Evolutionary conservation across 2,329 filamentous ascomycete species (phyloP).

Genomic region (Fusarium algeriense): DNA sequence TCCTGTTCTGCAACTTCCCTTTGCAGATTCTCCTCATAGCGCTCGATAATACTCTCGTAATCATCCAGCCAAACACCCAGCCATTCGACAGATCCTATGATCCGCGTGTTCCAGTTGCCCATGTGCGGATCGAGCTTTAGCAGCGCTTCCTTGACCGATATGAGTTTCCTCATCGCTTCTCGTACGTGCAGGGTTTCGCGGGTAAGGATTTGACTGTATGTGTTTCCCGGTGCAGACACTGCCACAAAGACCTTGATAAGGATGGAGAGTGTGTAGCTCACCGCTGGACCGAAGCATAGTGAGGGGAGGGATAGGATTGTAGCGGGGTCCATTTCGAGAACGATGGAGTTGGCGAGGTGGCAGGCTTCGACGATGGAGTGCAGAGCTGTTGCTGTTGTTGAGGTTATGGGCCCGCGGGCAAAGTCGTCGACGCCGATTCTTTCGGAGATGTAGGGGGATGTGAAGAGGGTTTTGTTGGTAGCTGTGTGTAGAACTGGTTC

Average conservation of each 20-base stretch:
- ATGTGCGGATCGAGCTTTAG: conserved; percentile 31
- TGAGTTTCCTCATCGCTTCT: conserved; percentile 24
- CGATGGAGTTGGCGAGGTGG: conserved; percentile 21
- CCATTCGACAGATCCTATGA: conserved; percentile 37
- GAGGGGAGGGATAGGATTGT: conserved; percentile 23
- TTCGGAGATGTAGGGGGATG: conserved; percentile 18
- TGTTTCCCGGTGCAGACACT: conserved; percentile 31
- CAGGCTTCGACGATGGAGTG: conserved; percentile 26
- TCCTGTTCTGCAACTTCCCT: conserved; percentile 26
- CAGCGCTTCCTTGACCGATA: conserved; percentile 15
- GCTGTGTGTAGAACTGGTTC: conserved; percentile 23
- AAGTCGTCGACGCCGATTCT: conserved; percentile 31
- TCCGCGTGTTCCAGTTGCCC: conserved; percentile 35
- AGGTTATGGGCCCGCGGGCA: conserved; percentile 6
- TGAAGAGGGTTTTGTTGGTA: conserved; percentile 32
- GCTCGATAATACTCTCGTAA: conserved; percentile 30
- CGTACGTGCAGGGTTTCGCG: conserved; percentile 11
- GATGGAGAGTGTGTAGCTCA: conserved; percentile 33
- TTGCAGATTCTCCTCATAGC: conserved; percentile 33
- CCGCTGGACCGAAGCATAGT: conserved; percentile 29
- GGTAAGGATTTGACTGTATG: conserved; percentile 18
- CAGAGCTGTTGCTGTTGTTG: conserved; percentile 6
- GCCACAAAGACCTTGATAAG: conserved; percentile 35
- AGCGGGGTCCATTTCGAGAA: conserved; percentile 15
- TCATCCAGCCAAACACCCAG: conserved; percentile 25